A percentile compares a stretch with the other conserved stretches of the same genome.
Evolutionary conservation across 2,329 filamentous ascomycete genomes (phyloP).

Genomic region (Fusarium palustre): DNA sequence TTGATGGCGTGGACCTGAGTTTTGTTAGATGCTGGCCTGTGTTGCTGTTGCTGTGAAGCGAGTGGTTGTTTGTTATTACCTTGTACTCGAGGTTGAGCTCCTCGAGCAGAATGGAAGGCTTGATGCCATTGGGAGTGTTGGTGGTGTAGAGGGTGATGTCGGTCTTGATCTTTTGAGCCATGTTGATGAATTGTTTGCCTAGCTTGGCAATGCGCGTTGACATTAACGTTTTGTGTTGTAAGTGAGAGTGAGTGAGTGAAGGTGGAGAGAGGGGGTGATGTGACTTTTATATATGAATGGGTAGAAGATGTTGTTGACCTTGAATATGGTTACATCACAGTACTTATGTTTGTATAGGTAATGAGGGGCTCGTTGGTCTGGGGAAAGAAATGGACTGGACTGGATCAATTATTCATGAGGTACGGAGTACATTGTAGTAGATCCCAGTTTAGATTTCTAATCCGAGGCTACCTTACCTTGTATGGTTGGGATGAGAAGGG

Average conservation of each 20-base stretch:
- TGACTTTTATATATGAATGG: constrained; percentile 28
- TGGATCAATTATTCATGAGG: constrained; percentile 33
- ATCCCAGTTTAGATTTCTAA: constrained; percentile 16
- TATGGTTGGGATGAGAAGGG: background rate
- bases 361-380: constrained; percentile 16
- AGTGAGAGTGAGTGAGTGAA: background rate
- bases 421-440: background rate
- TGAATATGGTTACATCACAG: constrained; percentile 1
- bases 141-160: constrained; percentile 85
- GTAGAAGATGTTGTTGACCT: background rate
- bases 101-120: constrained; percentile 86
- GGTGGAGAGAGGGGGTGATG: background rate
- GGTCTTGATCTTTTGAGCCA: constrained; percentile 55
- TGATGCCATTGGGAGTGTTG: constrained; percentile 90
- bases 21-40: background rate
- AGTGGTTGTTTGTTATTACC: constrained; percentile 50
- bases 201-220: constrained; percentile 45
- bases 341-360: background rate
- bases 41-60: background rate
- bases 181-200: constrained; percentile 46
- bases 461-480: constrained; percentile 5
- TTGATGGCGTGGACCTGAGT: constrained; percentile 69
- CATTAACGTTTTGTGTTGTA: constrained; percentile 27
- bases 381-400: background rate
- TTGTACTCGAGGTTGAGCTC: constrained; percentile 88